phyloP scores from a whole-genome alignment of 1,284 basidiomycete species.

The Malassezia sp. region DNA sequence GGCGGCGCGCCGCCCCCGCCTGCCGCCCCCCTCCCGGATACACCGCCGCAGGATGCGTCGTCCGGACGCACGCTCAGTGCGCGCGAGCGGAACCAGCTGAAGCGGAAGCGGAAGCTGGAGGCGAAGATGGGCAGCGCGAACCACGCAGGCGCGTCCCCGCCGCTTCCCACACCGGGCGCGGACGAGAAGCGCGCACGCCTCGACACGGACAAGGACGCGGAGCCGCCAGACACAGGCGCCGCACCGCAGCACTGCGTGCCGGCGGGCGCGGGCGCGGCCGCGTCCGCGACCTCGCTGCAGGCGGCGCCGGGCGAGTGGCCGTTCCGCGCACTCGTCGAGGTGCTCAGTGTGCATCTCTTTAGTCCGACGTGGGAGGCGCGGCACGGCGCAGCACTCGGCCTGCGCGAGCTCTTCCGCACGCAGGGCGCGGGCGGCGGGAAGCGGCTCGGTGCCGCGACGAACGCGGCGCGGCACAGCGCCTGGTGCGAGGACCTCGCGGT shows the following conservation, averaged over 20 bases:
- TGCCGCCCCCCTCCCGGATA: slow-evolving; percentile 3
- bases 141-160: background rate
- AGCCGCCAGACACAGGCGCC: slow-evolving; percentile 16
- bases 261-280: slow-evolving; percentile 20
- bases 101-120: slow-evolving; percentile 79
- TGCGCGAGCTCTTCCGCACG: slow-evolving; percentile 75
- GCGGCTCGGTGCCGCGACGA: slow-evolving; percentile 27
- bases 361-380: slow-evolving; percentile 79
- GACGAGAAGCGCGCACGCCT: slow-evolving; percentile 20
- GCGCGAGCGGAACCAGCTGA: slow-evolving; percentile 75
- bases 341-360: slow-evolving; percentile 74
- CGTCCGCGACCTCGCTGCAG: slow-evolving; percentile 27
- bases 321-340: slow-evolving; percentile 71
- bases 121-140: slow-evolving; percentile 48
- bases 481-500: slow-evolving; percentile 84
- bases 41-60: slow-evolving; percentile 13
- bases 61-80: slow-evolving; percentile 50
- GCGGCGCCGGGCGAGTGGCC: slow-evolving; percentile 63
- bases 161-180: background rate
- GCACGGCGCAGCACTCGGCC: slow-evolving; percentile 83
- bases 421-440: slow-evolving; percentile 75
- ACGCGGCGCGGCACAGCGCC: slow-evolving; percentile 54
- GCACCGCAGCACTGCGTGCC: slow-evolving; percentile 15
- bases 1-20: no score
- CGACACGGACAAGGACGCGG: slow-evolving; percentile 48